A percentile compares a stretch with the other conserved stretches of the same genome.
Conservation (phyloP, 2,329 filamentous ascomycete genomes). For the Claviceps africana region DNA sequence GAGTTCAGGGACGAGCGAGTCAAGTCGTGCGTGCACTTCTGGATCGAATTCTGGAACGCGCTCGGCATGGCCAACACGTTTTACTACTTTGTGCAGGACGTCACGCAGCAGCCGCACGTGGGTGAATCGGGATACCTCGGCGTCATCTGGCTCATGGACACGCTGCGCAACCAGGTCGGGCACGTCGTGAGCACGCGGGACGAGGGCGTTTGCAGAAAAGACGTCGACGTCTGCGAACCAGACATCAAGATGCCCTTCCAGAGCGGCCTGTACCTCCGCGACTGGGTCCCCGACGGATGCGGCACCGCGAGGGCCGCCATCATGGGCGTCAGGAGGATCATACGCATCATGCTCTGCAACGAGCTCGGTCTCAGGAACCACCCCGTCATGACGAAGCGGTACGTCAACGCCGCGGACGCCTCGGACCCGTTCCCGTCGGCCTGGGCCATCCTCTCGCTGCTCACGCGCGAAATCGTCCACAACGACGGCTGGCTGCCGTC, state of each 20-base stretch:
- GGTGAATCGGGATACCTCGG: slow-evolving; percentile 7
- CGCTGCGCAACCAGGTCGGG: slow-evolving; percentile 9
- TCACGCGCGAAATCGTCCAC: neutral
- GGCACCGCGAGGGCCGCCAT: neutral
- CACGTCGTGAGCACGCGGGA: slow-evolving; percentile 1
- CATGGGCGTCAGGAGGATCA: slow-evolving; percentile 4
- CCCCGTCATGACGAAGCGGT: slow-evolving; percentile 4
- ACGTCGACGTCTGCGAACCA: neutral
- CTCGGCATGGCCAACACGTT: slow-evolving; percentile 9
- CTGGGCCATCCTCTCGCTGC: neutral
- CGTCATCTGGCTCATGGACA: slow-evolving; percentile 9
- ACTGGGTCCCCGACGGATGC: slow-evolving; percentile 8
- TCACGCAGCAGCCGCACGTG: slow-evolving; percentile 1
- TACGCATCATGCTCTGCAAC: slow-evolving; percentile 8
- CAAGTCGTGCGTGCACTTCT: slow-evolving; percentile 8
- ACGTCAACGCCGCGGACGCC: neutral
- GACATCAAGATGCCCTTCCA: neutral
- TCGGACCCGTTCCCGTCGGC: neutral
- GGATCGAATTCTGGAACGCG: slow-evolving; percentile 10
- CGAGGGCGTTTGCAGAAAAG: neutral
- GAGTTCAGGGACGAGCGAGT: slow-evolving; percentile 5
- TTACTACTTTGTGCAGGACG: slow-evolving; percentile 7
- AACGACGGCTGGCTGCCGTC: neutral
- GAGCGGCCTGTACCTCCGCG: slow-evolving; percentile 3
- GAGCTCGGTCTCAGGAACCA: slow-evolving; percentile 7